Evolutionary conservation across 305 asterid species (phyloP).

Genomic region (Fraxinus dipetala): DNA sequence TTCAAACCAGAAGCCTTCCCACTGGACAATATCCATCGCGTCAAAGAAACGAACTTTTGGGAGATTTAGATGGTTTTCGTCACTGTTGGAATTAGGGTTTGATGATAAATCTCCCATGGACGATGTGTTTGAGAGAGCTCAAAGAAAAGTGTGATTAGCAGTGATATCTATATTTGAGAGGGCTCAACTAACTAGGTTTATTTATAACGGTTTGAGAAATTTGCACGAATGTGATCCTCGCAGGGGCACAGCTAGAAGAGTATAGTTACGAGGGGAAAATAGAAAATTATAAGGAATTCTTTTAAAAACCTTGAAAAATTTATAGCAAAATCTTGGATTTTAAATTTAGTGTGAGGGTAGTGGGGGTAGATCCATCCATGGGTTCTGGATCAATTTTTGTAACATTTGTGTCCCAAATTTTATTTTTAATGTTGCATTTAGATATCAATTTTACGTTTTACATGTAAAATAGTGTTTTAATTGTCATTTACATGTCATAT

Average conservation of each 20-base stretch:
- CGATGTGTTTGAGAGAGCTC: not conserved
- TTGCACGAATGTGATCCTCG: not conserved
- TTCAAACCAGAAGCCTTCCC: slow-evolving; percentile 55
- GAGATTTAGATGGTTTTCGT: not conserved
- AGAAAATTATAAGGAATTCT: too few relatives aligned
- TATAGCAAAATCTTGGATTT: too few relatives aligned
- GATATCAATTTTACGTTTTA: not conserved
- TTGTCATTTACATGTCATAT: not conserved
- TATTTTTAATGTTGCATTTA: not conserved
- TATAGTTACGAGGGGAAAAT: too few relatives aligned
- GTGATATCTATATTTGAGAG: not conserved
- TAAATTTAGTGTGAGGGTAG: too few relatives aligned
- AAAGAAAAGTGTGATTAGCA: not conserved
- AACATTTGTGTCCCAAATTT: not conserved
- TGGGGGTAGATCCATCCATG: too few relatives aligned
- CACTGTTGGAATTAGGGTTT: not conserved
- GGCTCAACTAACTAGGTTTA: not conserved
- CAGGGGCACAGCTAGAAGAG: too few relatives aligned
- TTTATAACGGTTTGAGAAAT: not conserved
- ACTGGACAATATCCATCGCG: slow-evolving; percentile 35
- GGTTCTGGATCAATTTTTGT: not conserved
- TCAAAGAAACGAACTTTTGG: slow-evolving; percentile 44
- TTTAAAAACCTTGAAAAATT: too few relatives aligned
- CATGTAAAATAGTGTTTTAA: too few relatives aligned
- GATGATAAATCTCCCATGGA: not conserved